These are phyloP conservation scores for Tolypocladium guangdongense DNA, from an alignment of 2,329 filamentous ascomycete species.

Conservation along the genomic window DNA sequence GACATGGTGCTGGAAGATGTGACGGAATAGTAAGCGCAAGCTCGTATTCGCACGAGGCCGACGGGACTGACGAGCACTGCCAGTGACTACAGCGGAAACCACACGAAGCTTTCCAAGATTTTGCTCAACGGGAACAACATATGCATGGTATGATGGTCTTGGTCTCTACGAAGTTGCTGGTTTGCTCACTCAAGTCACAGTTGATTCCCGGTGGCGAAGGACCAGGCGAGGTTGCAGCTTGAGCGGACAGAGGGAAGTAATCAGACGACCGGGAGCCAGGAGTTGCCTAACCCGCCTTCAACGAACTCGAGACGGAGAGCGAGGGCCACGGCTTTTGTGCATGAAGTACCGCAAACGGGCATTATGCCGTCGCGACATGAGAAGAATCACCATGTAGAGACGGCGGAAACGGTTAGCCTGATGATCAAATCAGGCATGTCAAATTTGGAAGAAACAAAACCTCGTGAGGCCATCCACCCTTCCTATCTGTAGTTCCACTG, in stretches of 20 bases:
- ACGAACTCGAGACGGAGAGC: not conserved
- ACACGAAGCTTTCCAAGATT: conserved; percentile 87
- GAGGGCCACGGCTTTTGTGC: not conserved
- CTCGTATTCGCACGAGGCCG: not conserved
- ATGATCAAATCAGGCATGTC: not conserved
- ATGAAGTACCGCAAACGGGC: no score
- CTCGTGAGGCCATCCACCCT: not conserved
- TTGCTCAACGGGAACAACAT: conserved; percentile 96
- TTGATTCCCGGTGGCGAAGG: conserved; percentile 72
- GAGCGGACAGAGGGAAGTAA: not conserved
- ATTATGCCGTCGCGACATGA: not conserved
- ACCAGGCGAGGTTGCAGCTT: conserved; percentile 24
- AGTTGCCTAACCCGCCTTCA: not conserved
- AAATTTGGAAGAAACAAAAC: not conserved
- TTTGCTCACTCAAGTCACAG: conserved; percentile 27
- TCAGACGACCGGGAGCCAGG: not conserved
- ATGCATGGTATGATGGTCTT: conserved; percentile 71
- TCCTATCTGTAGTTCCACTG: not conserved
- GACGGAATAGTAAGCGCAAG: conserved; percentile 69
- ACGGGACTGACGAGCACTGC: conserved; percentile 10
- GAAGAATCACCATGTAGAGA: not conserved
- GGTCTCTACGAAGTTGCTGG: no score
- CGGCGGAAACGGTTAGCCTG: not conserved
- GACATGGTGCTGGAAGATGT: conserved; percentile 98
- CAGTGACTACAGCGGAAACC: conserved; percentile 83